phyloP scores from a whole-genome alignment of 2,329 filamentous ascomycete species.

The Colletotrichum ledebouriae region DNA sequence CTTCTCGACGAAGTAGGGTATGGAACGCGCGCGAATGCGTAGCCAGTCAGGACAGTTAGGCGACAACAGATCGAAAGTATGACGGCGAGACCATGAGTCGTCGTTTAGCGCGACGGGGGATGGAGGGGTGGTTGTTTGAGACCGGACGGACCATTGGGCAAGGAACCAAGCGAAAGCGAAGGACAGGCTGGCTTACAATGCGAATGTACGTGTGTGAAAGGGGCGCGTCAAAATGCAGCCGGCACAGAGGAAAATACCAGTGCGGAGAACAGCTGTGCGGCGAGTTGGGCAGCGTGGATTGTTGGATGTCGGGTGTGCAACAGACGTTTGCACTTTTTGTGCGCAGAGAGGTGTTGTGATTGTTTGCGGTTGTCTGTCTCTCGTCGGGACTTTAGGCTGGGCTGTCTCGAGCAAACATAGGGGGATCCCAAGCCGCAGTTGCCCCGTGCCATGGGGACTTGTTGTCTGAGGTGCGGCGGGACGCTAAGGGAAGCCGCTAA shows the following conservation, averaged over 20 bases:
- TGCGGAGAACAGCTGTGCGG: slow-evolving; percentile 23
- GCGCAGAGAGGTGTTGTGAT: slow-evolving; percentile 33
- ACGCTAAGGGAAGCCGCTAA: slow-evolving; percentile 26
- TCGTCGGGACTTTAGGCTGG: background rate
- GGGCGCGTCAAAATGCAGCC: background rate
- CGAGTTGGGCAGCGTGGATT: slow-evolving; percentile 1
- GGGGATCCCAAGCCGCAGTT: slow-evolving; percentile 37
- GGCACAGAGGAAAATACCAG: slow-evolving; percentile 29
- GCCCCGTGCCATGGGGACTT: slow-evolving; percentile 34
- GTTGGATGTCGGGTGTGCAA: background rate
- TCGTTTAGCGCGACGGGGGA: slow-evolving; percentile 31
- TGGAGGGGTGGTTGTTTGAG: slow-evolving; percentile 35
- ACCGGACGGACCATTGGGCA: background rate
- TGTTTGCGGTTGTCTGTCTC: slow-evolving; percentile 25
- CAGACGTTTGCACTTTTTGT: slow-evolving; percentile 18
- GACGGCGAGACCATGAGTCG: slow-evolving; percentile 21
- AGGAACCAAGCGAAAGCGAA: background rate
- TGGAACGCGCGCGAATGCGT: slow-evolving; percentile 2
- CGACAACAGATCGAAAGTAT: slow-evolving; percentile 5
- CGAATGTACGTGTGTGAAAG: background rate
- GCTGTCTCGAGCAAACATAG: slow-evolving; percentile 35
- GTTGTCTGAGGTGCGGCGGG: slow-evolving; percentile 12
- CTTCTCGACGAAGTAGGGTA: background rate
- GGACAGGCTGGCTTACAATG: slow-evolving; percentile 31
- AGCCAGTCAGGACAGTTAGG: slow-evolving; percentile 12